phyloP scores from a whole-genome alignment of 2,329 filamentous ascomycete genomes.

The Fusarium marasasianum region DNA sequence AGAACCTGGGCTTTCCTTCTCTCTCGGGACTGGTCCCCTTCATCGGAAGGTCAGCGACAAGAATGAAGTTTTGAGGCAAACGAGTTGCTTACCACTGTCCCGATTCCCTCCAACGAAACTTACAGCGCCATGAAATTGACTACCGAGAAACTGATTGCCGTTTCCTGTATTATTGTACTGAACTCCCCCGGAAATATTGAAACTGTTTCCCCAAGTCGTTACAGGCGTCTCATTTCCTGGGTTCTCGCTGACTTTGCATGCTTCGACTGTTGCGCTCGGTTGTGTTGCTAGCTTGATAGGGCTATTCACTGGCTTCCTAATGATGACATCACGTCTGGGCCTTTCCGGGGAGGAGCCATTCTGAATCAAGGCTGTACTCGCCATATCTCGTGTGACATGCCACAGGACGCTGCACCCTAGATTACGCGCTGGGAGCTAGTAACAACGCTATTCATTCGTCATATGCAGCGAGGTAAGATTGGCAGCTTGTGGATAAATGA shows the following conservation, averaged over 20 bases:
- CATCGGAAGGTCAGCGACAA: neutral
- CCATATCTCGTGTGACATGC: neutral
- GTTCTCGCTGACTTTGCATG: neutral
- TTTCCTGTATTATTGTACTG: neutral
- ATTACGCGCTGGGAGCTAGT: too few relatives aligned
- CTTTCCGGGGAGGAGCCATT: neutral
- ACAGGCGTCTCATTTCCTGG: neutral
- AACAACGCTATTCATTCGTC: too few relatives aligned
- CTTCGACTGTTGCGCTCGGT: neutral
- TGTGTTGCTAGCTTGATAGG: fast-evolving
- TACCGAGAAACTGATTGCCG: neutral
- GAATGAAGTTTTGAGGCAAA: fast-evolving
- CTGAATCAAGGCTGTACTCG: neutral
- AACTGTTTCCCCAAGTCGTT: neutral
- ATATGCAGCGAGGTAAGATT: neutral
- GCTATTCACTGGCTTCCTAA: fast-evolving
- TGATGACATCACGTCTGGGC: neutral
- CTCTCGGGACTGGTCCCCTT: neutral
- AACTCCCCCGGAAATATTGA: neutral
- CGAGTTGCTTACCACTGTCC: fast-evolving
- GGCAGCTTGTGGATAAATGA: fast-evolving
- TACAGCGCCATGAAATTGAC: neutral
- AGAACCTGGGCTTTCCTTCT: neutral
- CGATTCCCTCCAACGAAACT: neutral
- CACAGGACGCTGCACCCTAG: neutral